These are phyloP conservation scores for Acanthamoeba healyi DNA, from an alignment of 208 protist genomes.

Conservation along the genomic window DNA sequence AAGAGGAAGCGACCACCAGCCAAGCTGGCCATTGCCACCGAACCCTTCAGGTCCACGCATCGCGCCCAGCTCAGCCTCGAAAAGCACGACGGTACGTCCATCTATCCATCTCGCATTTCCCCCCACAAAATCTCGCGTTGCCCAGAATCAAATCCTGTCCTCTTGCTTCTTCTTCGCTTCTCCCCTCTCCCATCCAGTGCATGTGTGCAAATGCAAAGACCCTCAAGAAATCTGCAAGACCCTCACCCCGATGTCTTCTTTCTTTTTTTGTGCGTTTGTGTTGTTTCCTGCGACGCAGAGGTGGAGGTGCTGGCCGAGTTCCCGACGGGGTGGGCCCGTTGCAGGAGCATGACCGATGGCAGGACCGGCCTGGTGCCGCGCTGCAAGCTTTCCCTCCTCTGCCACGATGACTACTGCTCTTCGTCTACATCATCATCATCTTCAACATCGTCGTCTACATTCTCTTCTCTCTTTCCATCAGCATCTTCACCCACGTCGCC, in stretches of 20 bases:
- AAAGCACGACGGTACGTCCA: slow-evolving; percentile 14
- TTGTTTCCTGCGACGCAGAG: too few relatives aligned
- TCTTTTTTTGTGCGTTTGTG: background rate
- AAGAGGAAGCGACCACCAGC: slow-evolving; percentile 33
- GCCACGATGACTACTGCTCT: slow-evolving; percentile 30
- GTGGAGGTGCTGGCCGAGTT: slow-evolving; percentile 60
- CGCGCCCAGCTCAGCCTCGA: slow-evolving; percentile 6
- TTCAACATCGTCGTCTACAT: background rate
- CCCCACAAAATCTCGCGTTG: too few relatives aligned
- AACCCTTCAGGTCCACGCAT: background rate
- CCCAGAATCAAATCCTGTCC: too few relatives aligned
- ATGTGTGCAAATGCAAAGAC: too few relatives aligned
- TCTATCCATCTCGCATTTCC: too few relatives aligned
- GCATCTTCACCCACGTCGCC: background rate
- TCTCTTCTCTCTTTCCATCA: background rate
- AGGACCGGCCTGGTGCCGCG: slow-evolving; percentile 35
- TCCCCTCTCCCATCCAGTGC: too few relatives aligned
- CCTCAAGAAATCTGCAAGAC: too few relatives aligned
- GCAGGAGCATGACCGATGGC: background rate
- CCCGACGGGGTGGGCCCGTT: slow-evolving; percentile 18
- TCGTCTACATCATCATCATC: background rate
- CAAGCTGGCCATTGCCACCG: background rate
- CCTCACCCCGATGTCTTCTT: too few relatives aligned
- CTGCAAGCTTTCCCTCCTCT: slow-evolving; percentile 13
- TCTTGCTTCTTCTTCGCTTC: too few relatives aligned